These are phyloP conservation scores for Antrodiella citrinella DNA, from an alignment of 768 basidiomycete species.

Conservation along the genomic window DNA sequence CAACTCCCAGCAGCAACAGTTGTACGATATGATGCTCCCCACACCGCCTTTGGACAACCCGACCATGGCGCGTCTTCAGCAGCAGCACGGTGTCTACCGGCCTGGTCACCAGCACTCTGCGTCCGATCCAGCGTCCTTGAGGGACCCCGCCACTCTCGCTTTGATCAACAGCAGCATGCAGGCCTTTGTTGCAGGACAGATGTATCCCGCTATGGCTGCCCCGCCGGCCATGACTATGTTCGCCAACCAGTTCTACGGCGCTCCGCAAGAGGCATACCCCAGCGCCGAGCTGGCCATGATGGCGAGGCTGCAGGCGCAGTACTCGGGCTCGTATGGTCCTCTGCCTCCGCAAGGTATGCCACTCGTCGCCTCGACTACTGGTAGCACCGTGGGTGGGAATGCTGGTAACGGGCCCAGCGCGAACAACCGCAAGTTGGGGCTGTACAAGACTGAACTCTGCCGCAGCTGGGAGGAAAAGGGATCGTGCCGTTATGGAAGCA, in stretches of 20 bases:
- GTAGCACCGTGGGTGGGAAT: constrained; percentile 6
- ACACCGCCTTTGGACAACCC: constrained; percentile 47
- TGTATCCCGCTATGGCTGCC: constrained; percentile 44
- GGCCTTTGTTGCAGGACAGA: constrained; percentile 42
- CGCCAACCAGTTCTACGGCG: constrained; percentile 57
- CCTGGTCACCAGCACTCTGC: constrained; percentile 75
- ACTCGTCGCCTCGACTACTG: constrained; percentile 2
- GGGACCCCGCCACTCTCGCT: constrained; percentile 63
- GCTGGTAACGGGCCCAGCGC: constrained; percentile 67
- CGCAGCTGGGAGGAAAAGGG: constrained; percentile 93
- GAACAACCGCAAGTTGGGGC: constrained; percentile 82
- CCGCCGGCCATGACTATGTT: constrained; percentile 55
- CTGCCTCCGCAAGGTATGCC: constrained; percentile 12
- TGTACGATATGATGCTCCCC: constrained; percentile 75
- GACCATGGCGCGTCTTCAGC: constrained; percentile 68
- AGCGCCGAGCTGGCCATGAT: constrained; percentile 46
- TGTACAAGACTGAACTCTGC: constrained; percentile 89
- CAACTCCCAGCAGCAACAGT: constrained; percentile 51
- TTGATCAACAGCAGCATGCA: constrained; percentile 51
- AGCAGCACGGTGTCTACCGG: constrained; percentile 70
- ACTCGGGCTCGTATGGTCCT: constrained; percentile 41
- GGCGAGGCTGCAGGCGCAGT: constrained; percentile 52
- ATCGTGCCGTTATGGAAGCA: constrained; percentile 73
- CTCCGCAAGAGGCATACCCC: constrained; percentile 47
- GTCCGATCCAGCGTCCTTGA: constrained; percentile 70